Evolutionary conservation across 371 early-diverging fungal species (phyloP).

Genomic region (Mucor lusitanicus): DNA sequence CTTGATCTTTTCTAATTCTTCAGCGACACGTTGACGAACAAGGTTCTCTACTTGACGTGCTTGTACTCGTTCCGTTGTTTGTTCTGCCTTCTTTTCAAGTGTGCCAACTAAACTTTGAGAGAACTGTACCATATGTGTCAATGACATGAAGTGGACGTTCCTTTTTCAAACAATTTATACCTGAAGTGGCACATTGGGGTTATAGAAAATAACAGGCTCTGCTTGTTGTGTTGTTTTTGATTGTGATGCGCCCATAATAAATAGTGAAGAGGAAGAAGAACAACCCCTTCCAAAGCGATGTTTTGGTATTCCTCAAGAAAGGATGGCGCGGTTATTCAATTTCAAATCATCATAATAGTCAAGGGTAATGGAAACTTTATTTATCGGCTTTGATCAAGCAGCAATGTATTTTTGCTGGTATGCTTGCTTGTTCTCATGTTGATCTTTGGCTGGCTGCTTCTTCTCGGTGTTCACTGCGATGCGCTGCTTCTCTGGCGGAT

Average conservation of each 20-base stretch:
- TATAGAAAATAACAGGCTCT: constrained; percentile 28
- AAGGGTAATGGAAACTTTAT: constrained; percentile 2
- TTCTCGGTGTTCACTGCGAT: background rate
- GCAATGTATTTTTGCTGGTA: constrained; percentile 19
- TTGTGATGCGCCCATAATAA: constrained; percentile 23
- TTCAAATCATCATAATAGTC: background rate
- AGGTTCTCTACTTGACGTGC: constrained; percentile 24
- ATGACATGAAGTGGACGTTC: too few relatives aligned
- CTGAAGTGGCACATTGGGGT: constrained; percentile 31
- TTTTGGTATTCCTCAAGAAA: background rate
- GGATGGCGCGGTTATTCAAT: background rate
- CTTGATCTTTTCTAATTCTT: constrained; percentile 29
- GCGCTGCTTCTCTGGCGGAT: background rate
- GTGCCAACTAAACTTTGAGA: constrained; percentile 19
- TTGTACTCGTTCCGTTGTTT: constrained; percentile 15
- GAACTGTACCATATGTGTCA: constrained; percentile 6
- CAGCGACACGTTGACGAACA: constrained; percentile 23
- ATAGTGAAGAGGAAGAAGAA: background rate
- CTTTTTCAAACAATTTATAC: too few relatives aligned
- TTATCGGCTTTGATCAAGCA: background rate
- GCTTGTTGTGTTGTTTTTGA: constrained; percentile 14
- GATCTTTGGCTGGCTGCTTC: constrained; percentile 9
- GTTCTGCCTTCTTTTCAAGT: constrained; percentile 26
- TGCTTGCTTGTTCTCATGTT: constrained; percentile 22
- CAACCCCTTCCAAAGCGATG: background rate